Evolutionary conservation across 2,329 filamentous ascomycete genomes (phyloP).

Genomic region (Raffaelea deltoideospora): DNA sequence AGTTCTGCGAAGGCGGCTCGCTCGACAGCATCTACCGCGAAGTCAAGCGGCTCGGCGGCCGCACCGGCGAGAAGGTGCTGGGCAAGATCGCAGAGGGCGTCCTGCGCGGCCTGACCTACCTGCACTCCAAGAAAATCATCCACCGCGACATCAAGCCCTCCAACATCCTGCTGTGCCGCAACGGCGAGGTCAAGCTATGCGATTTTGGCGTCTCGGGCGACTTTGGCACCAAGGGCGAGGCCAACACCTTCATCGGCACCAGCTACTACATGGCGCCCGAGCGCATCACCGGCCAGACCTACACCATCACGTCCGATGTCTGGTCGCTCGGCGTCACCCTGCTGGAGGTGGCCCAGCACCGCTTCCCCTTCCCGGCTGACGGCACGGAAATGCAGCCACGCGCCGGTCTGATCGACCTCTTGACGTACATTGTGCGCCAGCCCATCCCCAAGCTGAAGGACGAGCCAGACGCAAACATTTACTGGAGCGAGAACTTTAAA

Average conservation of each 20-base stretch:
- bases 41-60: constrained; percentile 85
- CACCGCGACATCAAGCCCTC: constrained; percentile 98
- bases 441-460: constrained; percentile 92
- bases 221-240: constrained; percentile 95
- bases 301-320: constrained; percentile 96
- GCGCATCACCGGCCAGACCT: constrained; percentile 91
- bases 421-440: constrained; percentile 95
- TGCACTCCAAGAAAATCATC: constrained; percentile 92
- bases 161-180: constrained; percentile 85
- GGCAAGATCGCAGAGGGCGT: constrained; percentile 96
- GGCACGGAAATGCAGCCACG: constrained; percentile 90
- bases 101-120: constrained; percentile 81
- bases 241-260: constrained; percentile 97
- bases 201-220: constrained; percentile 97
- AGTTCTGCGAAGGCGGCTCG: constrained; percentile 94
- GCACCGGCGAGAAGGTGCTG: constrained; percentile 92
- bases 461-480: constrained; percentile 75
- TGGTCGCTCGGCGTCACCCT: constrained; percentile 96
- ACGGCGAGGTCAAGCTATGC: constrained; percentile 91
- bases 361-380: constrained; percentile 95
- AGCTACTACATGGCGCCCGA: constrained; percentile 99
- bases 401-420: constrained; percentile 81
- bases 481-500: constrained; percentile 96
- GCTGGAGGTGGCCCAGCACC: constrained; percentile 97
- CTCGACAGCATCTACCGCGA: constrained; percentile 95